phyloP scores from a whole-genome alignment of 352 stramenopile species.

The Globisporangium heterothallicum region DNA sequence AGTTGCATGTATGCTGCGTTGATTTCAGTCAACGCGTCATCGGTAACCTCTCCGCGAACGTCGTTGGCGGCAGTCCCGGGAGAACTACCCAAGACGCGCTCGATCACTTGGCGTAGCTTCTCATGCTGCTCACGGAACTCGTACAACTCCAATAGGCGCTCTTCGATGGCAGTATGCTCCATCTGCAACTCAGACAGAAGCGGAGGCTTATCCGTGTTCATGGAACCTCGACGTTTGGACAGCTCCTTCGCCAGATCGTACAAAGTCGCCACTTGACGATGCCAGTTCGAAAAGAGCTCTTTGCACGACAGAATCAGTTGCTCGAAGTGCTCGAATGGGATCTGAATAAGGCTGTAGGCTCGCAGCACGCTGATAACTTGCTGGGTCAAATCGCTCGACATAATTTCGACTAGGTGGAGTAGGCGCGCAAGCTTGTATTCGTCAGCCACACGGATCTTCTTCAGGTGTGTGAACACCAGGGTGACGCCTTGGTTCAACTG shows the following conservation, averaged over 20 bases:
- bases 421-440: conserved; percentile 84
- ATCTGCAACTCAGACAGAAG: conserved; percentile 81
- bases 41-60: conserved; percentile 54
- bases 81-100: conserved; percentile 70
- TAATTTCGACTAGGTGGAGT: conserved; percentile 78
- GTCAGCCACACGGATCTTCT: conserved; percentile 87
- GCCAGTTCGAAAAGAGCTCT: conserved; percentile 84
- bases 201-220: conserved; percentile 76
- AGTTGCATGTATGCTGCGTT: conserved; percentile 87
- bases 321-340: conserved; percentile 84
- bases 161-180: conserved; percentile 82
- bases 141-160: conserved; percentile 81
- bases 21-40: conserved; percentile 81
- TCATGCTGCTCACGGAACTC: conserved; percentile 91
- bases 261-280: conserved; percentile 73
- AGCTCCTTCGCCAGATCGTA: conserved; percentile 87
- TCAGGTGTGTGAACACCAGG: conserved; percentile 84
- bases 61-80: conserved; percentile 26
- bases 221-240: conserved; percentile 77
- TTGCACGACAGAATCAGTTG: conserved; percentile 69
- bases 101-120: conserved; percentile 85
- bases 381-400: conserved; percentile 81
- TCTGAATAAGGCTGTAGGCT: conserved; percentile 79
- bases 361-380: conserved; percentile 78
- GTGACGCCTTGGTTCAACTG: conserved; percentile 79